Evolutionary conservation across 768 basidiomycete species (phyloP).

Genomic region (Boletus barrowsii): DNA sequence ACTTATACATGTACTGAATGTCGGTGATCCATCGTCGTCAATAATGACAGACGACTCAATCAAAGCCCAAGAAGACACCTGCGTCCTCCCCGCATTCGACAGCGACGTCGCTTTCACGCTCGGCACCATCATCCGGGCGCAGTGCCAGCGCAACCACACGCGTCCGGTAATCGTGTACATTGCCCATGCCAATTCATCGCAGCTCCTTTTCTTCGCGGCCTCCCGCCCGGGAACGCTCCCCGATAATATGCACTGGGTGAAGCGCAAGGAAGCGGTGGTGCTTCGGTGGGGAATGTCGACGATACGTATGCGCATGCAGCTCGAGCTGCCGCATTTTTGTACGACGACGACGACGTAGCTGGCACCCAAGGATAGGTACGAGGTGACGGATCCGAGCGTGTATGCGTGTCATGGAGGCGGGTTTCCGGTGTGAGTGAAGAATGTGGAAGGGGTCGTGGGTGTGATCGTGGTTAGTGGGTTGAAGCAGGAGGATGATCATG

Average conservation of each 20-base stretch:
- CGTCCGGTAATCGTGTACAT: slow-evolving; percentile 29
- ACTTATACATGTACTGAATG: too few species aligned
- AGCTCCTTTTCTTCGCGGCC: slow-evolving; percentile 31
- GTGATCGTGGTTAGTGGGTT: slow-evolving; percentile 37
- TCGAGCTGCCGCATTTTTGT: background rate
- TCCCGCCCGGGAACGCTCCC: slow-evolving; percentile 29
- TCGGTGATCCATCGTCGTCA: too few species aligned
- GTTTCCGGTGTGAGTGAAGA: slow-evolving; percentile 32
- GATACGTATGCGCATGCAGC: slow-evolving; percentile 21
- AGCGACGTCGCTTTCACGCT: slow-evolving; percentile 34
- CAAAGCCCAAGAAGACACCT: slow-evolving; percentile 23
- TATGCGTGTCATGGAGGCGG: slow-evolving; percentile 34
- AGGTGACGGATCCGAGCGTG: slow-evolving; percentile 26
- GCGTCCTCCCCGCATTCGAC: slow-evolving; percentile 28
- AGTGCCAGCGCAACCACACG: slow-evolving; percentile 11
- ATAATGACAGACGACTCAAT: slow-evolving; percentile 12
- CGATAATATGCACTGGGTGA: slow-evolving; percentile 34
- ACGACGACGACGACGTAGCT: background rate
- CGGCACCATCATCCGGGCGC: slow-evolving; percentile 26
- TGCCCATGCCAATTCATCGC: slow-evolving; percentile 27
- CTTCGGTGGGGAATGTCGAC: slow-evolving; percentile 32
- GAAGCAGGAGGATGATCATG: slow-evolving; percentile 30
- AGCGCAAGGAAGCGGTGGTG: slow-evolving; percentile 32
- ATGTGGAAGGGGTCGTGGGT: slow-evolving; percentile 33
- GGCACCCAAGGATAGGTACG: slow-evolving; percentile 17